phyloP scores from a whole-genome alignment of 2,329 filamentous ascomycete genomes.

The Fusarium musae region DNA sequence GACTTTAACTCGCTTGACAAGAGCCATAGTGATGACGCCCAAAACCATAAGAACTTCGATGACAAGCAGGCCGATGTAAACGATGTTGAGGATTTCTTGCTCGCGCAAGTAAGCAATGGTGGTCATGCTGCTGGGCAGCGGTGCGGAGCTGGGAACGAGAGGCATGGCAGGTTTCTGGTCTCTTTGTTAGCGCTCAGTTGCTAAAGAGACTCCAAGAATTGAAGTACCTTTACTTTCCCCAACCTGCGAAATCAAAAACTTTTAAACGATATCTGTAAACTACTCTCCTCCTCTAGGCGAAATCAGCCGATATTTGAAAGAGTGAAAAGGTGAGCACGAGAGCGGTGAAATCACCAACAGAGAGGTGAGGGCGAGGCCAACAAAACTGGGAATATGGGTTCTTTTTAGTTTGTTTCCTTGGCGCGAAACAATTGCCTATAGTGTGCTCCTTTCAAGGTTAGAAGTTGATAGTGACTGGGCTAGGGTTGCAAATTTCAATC shows the following conservation, averaged over 20 bases:
- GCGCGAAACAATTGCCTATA: conserved; percentile 24
- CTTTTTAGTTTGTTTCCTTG: conserved; percentile 38
- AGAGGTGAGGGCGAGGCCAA: background rate
- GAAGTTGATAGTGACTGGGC: conserved; percentile 26
- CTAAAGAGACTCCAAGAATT: background rate
- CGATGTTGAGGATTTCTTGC: conserved; percentile 55
- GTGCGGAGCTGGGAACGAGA: conserved; percentile 35
- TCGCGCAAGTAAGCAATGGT: conserved; percentile 42
- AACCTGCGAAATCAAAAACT: background rate
- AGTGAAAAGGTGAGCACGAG: conserved; percentile 5
- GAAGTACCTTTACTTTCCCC: background rate
- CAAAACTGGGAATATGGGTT: conserved; percentile 24
- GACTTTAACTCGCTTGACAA: conserved; percentile 44
- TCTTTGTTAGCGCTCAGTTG: conserved; percentile 3
- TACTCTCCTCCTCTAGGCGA: background rate
- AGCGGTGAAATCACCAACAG: conserved; percentile 30
- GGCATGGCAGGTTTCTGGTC: conserved; percentile 30
- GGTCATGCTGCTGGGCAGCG: conserved; percentile 34
- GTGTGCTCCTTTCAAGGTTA: conserved; percentile 32
- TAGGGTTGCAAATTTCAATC: conserved; percentile 38
- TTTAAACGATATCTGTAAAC: background rate
- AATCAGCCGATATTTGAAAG: background rate
- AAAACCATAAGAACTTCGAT: conserved; percentile 59
- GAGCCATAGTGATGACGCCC: conserved; percentile 49
- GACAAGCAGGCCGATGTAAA: conserved; percentile 60